Conservation (phyloP, 2,329 filamentous ascomycete genomes). For the Arthrobotrys musiformis region DNA sequence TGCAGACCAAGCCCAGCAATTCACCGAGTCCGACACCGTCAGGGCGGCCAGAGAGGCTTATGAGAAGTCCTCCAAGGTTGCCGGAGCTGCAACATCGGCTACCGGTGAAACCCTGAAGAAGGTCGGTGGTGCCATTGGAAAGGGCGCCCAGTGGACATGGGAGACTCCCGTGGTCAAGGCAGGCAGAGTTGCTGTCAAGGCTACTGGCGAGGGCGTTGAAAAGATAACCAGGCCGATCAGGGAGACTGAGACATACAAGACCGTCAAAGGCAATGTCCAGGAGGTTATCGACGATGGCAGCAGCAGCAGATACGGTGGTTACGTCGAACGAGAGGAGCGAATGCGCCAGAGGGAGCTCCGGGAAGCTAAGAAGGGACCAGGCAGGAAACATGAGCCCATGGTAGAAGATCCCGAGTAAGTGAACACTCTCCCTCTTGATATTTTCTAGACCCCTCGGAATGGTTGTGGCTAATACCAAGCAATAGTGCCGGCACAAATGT, state of each 20-base stretch:
- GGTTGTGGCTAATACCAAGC: neutral
- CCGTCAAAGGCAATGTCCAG: slow-evolving; percentile 75
- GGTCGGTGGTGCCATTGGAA: slow-evolving; percentile 86
- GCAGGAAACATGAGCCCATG: slow-evolving; percentile 70
- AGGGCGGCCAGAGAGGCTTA: slow-evolving; percentile 87
- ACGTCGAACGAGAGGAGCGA: slow-evolving; percentile 95
- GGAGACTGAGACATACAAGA: slow-evolving; percentile 92
- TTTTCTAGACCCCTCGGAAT: neutral
- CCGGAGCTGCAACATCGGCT: slow-evolving; percentile 79
- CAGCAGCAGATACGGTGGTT: slow-evolving; percentile 94
- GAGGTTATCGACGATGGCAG: slow-evolving; percentile 96
- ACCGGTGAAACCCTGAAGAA: slow-evolving; percentile 83
- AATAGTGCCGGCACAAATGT: slow-evolving; percentile 89
- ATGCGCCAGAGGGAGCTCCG: slow-evolving; percentile 79
- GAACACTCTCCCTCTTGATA: slow-evolving; percentile 22
- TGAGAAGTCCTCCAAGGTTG: slow-evolving; percentile 74
- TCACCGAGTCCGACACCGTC: slow-evolving; percentile 91
- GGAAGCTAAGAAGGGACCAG: slow-evolving; percentile 70
- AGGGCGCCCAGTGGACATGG: slow-evolving; percentile 96
- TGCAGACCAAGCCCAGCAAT: slow-evolving; percentile 86
- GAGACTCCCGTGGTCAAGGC: slow-evolving; percentile 93
- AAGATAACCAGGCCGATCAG: slow-evolving; percentile 94
- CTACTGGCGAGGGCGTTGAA: slow-evolving; percentile 86
- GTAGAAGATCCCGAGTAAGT: slow-evolving; percentile 90
- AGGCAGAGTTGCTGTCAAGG: slow-evolving; percentile 83